Percentiles rank a stretch among this genome's conserved stretches.
phyloP scores from a whole-genome alignment of 768 basidiomycete genomes.

The Clitopilus passeckerianus region DNA sequence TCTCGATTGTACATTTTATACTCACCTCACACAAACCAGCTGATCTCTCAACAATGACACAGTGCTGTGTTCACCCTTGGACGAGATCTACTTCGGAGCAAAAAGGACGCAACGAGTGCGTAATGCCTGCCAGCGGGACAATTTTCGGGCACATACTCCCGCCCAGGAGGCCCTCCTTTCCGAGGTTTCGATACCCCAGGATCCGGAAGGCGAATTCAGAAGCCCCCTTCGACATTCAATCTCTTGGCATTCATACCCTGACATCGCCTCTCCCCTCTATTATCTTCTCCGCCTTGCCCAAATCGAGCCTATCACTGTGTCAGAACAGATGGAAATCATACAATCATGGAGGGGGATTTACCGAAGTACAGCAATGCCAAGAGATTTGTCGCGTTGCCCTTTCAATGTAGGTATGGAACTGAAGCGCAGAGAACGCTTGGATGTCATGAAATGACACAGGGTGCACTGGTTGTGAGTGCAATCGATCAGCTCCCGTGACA shows the following conservation, averaged over 20 bases:
- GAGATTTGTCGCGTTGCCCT: not conserved
- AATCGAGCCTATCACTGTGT: not conserved
- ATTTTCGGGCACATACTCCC: conserved; percentile 6
- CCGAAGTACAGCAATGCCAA: not conserved
- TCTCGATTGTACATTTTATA: not conserved
- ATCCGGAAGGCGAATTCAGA: not conserved
- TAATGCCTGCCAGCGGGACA: not conserved
- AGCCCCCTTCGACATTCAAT: not conserved
- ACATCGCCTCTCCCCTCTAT: not conserved
- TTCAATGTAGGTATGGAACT: no score
- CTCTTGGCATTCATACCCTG: not conserved
- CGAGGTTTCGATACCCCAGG: not conserved
- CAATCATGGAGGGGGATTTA: not conserved
- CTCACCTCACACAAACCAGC: not conserved
- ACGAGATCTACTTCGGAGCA: no score
- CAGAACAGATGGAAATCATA: not conserved
- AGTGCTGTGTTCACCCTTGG: not conserved
- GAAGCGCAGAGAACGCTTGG: not conserved
- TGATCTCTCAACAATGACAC: not conserved
- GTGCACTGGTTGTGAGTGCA: not conserved
- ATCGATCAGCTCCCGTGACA: not conserved
- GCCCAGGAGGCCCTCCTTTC: not conserved
- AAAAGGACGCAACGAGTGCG: no score
- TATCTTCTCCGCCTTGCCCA: not conserved
- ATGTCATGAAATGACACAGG: not conserved